A percentile compares a stretch with the other conserved stretches of the same genome.
phyloP scores from a whole-genome alignment of 2,329 filamentous ascomycete species.

The Cercospora sesami region DNA sequence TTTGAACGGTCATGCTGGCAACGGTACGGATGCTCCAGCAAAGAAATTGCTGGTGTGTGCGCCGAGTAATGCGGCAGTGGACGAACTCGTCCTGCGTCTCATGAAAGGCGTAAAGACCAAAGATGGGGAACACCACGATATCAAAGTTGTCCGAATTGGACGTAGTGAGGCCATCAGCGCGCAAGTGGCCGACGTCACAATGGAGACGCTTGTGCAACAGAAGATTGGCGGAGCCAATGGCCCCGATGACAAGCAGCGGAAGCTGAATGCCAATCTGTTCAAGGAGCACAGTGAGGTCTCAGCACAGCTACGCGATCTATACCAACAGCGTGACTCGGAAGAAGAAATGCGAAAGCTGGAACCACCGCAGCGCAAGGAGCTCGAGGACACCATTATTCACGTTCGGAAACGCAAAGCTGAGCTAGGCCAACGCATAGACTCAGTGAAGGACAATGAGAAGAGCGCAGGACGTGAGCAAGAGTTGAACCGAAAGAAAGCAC shows the following conservation, averaged over 20 bases:
- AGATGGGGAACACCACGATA: constrained; percentile 68
- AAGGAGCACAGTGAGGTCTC: constrained; percentile 62
- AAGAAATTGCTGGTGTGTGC: constrained; percentile 96
- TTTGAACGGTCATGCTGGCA: constrained; percentile 21
- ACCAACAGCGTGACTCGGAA: constrained; percentile 65
- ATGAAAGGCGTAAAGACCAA: constrained; percentile 81
- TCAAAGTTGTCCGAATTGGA: constrained; percentile 87
- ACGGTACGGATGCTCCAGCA: constrained; percentile 42
- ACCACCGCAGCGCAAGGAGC: constrained; percentile 56
- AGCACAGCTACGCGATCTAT: constrained; percentile 68
- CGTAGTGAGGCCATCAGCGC: constrained; percentile 89
- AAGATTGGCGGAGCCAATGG: constrained; percentile 55
- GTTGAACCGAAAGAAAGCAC: constrained; percentile 76
- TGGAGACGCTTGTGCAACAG: constrained; percentile 85
- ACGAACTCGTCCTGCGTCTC: constrained; percentile 90
- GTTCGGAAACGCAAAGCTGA: constrained; percentile 73
- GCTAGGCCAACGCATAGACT: constrained; percentile 82
- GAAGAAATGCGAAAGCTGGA: constrained; percentile 30
- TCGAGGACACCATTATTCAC: constrained; percentile 75
- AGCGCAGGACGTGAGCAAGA: constrained; percentile 80
- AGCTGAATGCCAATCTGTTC: constrained; percentile 68
- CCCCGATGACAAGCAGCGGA: constrained; percentile 45
- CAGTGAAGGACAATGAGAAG: constrained; percentile 80
- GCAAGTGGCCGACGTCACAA: constrained; percentile 83
- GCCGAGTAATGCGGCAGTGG: constrained; percentile 97